These are phyloP conservation scores for Purshia tridentata DNA, from an alignment of 306 rosid species.

Conservation along the genomic window DNA sequence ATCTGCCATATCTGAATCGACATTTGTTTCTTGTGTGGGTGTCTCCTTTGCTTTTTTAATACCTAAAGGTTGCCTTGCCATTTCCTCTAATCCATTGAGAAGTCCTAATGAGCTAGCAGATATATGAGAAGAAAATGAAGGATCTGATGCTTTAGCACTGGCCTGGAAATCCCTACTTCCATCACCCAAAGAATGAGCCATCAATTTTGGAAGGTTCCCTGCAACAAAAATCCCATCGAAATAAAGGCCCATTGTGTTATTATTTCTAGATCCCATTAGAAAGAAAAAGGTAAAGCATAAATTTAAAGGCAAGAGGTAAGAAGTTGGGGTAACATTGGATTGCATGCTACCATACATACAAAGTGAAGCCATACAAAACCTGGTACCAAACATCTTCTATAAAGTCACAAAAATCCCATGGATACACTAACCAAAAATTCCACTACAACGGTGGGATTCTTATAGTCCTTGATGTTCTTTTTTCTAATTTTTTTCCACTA, in stretches of 20 bases:
- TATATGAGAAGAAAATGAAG: conserved; percentile 25
- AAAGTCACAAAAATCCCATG: not conserved
- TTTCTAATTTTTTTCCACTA: not conserved
- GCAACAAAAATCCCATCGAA: conserved; percentile 7
- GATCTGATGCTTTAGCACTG: conserved; percentile 17
- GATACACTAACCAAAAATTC: not conserved
- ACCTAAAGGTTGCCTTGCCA: conserved; percentile 17
- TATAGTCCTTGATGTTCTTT: not conserved
- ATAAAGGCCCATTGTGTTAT: not conserved
- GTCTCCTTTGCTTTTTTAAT: conserved; percentile 13
- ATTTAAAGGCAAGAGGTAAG: not conserved
- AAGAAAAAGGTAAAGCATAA: not conserved
- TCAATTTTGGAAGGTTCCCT: conserved; percentile 19
- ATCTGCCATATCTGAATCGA: conserved; percentile 23
- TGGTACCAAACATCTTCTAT: not conserved
- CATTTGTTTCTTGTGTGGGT: conserved; percentile 6
- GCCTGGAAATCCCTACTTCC: conserved; percentile 29
- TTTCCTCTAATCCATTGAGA: conserved; percentile 6
- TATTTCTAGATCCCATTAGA: not conserved
- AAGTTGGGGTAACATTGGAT: not conserved
- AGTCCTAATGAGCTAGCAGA: conserved; percentile 17
- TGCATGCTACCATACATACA: not conserved
- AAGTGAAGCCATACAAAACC: not conserved
- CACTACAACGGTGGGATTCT: not conserved
- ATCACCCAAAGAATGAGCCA: conserved; percentile 17